Evolutionary conservation across 169 alveolate species (phyloP), one percentile per base, ranked within the genome.

Genomic region (Cyclospora cayetanensis): DNA sequence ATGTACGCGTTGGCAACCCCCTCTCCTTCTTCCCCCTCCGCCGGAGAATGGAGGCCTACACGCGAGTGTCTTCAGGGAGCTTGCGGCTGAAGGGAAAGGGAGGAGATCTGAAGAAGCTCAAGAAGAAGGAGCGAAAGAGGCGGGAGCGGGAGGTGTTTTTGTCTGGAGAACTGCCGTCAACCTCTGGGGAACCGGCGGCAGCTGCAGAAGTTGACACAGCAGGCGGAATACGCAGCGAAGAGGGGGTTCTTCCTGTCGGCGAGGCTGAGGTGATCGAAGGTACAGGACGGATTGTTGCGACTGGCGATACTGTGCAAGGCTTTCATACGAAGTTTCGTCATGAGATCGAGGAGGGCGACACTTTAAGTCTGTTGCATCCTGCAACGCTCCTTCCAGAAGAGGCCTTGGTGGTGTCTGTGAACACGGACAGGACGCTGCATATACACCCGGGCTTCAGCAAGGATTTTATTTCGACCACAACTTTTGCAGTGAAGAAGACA

Each of bases 291-390:
- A 92, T 94, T 29, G 90, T 94, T 0, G 50, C 95, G 4, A 76
- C 95, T 11, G 89, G 89, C 4, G 72, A 60, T 0, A 87, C 93
- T 18, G 87, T 94, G 9, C 93, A 94, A 31, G 96, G 96, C n/a
- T 93, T 94, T 65, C 94, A 94, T 63, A 94, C 96, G 37, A 93
- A 93, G 55, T 94, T 94, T 82, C 68, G 70, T 60, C 93, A 93
- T 15, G 93, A 94, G 50, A 42, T 94, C 5, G 91, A 93, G 46
- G 22, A 37, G 22, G 96, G 96, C 22, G 96, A 94, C 42, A 52
- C 42, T 31, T 25, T 94, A 25, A 70, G 63, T 39, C 42, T 94
- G 65, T 52, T 76, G 34, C 94, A 94, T 46, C 96, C 96, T 41
- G 76, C 35, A 37, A 90, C 94, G 2, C 83, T 93, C 34, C 87